Conservation (phyloP, 306 rosid genomes). For the Datisca glomerata region DNA sequence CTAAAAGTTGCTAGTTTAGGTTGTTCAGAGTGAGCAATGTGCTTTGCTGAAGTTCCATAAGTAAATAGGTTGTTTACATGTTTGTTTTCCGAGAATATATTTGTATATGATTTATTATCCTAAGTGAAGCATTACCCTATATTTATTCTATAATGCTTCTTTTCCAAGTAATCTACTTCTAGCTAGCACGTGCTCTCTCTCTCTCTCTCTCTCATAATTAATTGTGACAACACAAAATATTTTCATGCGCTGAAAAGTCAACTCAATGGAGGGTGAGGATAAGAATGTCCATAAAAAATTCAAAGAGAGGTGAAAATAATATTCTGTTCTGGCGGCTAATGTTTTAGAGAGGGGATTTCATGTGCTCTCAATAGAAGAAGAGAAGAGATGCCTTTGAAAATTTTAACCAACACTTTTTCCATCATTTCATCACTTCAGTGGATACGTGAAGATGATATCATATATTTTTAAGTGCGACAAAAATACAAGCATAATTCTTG, state of each 20-base stretch:
- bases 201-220: conserved; percentile 7
- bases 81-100: conserved; percentile 1
- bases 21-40: conserved; percentile 17
- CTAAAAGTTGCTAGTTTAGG: conserved; percentile 30
- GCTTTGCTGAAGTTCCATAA: conserved; percentile 10
- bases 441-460: too few relatives aligned
- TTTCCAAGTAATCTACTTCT: neutral
- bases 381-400: neutral
- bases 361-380: neutral
- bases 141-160: conserved; percentile 1
- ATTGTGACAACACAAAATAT: too few relatives aligned
- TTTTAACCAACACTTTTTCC: too few relatives aligned
- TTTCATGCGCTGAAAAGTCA: neutral
- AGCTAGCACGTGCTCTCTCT: neutral
- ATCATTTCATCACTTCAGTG: too few relatives aligned
- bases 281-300: neutral
- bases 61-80: conserved; percentile 13
- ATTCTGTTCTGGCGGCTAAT: neutral
- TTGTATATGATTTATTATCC: neutral
- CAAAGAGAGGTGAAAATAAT: neutral
- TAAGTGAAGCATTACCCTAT: conserved; percentile 2
- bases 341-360: neutral
- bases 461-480: too few relatives aligned
- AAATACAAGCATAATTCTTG: too few relatives aligned
- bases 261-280: neutral